Evolutionary conservation across 169 alveolate genomes (phyloP), one percentile per base, ranked within the genome.

Genomic region (Amoebophrya sp.): DNA sequence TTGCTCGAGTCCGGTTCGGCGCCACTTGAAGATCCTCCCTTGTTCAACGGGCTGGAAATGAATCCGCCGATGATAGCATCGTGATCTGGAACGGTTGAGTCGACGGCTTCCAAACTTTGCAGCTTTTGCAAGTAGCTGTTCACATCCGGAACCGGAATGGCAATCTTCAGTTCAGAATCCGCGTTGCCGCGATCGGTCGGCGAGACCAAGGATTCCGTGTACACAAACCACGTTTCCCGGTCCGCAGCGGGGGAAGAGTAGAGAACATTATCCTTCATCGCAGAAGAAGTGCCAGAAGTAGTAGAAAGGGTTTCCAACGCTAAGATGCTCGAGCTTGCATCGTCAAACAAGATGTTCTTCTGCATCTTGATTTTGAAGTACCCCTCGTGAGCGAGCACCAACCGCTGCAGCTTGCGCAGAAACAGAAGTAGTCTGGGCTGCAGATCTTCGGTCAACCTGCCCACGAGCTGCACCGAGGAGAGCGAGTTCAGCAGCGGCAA

Each of bases 181-280:
- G 83, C 83, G 35, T 66, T 66, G 83, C 83, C 83, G 35, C 83
- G 83, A 25, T 66, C 83, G 7, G 83, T 66, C 10, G 83, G 83
- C 83, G 83, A 66, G 83, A 66, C 83, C 83, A 66, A 25, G 83
- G 38, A 12, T 66, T 66, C 83, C 29, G 83, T 66, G 83, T 66
- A 25, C 39, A 66, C 83, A 25, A 66, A 66, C 83, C 83, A 66
- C 29, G 83, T 25, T 25, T 66, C 83, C 35, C 18, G 1, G 83
- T 66, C 32, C 39, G 1, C 35, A 25, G 29, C 32, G 38, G 29
- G 29, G 83, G 32, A 7, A 25, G 83, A 1, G 32, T 66, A 25
- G 35, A 12, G 32, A 0, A 25, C 83, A 66, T 25, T 25, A 2
- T 2, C 35, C 12, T 7, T 3, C 35, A 1, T 0, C 10, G 2